phyloP scores from a whole-genome alignment of 441 rosid genomes.

The California macrophylla region DNA sequence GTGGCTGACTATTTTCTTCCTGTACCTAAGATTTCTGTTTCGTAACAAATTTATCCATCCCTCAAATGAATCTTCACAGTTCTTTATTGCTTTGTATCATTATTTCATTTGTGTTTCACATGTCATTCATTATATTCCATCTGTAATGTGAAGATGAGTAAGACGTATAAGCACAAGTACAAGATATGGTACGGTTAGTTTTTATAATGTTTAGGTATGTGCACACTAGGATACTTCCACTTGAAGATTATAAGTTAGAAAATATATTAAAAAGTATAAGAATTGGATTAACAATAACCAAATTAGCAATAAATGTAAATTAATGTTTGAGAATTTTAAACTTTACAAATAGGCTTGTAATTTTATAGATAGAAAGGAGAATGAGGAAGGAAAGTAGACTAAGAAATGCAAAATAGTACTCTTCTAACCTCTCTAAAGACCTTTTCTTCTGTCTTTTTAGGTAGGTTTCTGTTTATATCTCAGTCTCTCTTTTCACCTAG shows the following conservation, averaged over 20 bases:
- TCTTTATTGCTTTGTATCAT: slow-evolving; percentile 9
- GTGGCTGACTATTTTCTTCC: slow-evolving; percentile 31
- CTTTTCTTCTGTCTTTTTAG: no score
- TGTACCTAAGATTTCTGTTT: slow-evolving; percentile 16
- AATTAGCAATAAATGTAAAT: neutral
- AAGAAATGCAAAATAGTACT: neutral
- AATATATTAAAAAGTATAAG: neutral
- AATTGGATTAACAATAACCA: neutral
- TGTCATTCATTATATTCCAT: slow-evolving; percentile 3
- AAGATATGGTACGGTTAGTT: neutral
- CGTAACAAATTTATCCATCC: slow-evolving; percentile 16
- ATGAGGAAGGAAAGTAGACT: neutral
- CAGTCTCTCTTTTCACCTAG: no score
- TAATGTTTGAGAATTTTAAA: neutral
- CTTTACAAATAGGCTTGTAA: neutral
- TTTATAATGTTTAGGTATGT: neutral
- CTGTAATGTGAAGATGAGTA: neutral
- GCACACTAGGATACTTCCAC: neutral
- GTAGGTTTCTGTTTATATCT: no score
- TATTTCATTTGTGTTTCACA: slow-evolving; percentile 6
- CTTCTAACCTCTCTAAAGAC: no score
- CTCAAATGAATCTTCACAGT: slow-evolving; percentile 8
- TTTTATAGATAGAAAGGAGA: neutral
- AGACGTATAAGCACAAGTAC: neutral
- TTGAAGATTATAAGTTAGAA: no score